Evolutionary conservation across 2,329 filamentous ascomycete genomes (phyloP).

Genomic region (Fusarium phyllophilum): DNA sequence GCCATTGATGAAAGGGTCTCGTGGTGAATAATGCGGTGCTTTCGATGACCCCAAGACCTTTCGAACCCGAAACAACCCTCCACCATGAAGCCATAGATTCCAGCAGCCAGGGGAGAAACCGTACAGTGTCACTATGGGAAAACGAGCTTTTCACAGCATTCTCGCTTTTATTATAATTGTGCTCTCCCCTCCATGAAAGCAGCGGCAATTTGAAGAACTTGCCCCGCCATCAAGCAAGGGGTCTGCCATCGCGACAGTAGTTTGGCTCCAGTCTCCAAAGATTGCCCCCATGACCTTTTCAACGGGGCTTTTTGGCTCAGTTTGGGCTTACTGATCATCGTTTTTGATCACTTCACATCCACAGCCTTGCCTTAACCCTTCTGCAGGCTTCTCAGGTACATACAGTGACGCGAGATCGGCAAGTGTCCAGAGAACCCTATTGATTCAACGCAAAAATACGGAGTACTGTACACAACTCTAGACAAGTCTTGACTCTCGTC

Average conservation of each 20-base stretch:
- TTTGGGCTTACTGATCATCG: neutral
- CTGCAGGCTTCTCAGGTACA: neutral
- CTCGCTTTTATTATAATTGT: neutral
- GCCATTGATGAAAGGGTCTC: conserved; percentile 10
- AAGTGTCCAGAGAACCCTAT: neutral
- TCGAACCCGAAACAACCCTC: conserved; percentile 16
- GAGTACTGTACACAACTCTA: neutral
- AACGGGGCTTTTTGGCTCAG: neutral
- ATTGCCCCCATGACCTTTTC: neutral
- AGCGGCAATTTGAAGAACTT: neutral
- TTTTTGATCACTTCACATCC: neutral
- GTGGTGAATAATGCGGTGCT: conserved; percentile 13
- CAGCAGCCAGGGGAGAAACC: neutral
- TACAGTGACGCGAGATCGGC: neutral
- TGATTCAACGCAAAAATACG: neutral
- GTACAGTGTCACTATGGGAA: neutral
- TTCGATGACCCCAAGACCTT: conserved; percentile 24
- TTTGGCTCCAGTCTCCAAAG: neutral
- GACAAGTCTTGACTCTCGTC: neutral
- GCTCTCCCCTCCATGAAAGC: neutral
- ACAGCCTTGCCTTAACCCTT: neutral
- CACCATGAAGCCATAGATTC: neutral
- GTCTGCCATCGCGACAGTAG: neutral
- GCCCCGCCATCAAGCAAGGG: neutral
- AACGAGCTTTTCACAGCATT: neutral